phyloP scores from a whole-genome alignment of 495 filamentous ascomycete genomes.

The Penicillium paradoxum region DNA sequence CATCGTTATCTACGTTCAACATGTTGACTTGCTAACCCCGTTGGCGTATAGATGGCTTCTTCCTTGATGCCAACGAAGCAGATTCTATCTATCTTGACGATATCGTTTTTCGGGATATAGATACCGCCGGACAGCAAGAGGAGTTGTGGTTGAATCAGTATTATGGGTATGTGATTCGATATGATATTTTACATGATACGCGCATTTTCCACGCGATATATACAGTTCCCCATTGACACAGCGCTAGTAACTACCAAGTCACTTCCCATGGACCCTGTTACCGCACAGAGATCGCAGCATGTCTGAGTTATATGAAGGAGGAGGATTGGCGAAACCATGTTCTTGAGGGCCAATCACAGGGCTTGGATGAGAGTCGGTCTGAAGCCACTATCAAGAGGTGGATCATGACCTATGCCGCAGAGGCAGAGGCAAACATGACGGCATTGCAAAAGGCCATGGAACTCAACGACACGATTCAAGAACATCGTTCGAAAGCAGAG shows the following conservation, averaged over 20 bases:
- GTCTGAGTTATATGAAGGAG: constrained; percentile 44
- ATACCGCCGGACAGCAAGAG: constrained; percentile 36
- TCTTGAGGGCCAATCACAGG: constrained; percentile 34
- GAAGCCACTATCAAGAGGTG: constrained; percentile 35
- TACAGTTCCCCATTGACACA: constrained; percentile 13
- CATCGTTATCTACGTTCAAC: not conserved
- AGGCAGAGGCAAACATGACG: constrained; percentile 34
- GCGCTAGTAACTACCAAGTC: constrained; percentile 54
- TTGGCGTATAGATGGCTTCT: constrained; percentile 60
- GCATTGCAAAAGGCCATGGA: constrained; percentile 27
- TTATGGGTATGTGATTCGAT: constrained; percentile 45
- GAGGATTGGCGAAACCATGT: constrained; percentile 44
- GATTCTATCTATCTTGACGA: constrained; percentile 68
- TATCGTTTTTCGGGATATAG: constrained; percentile 53
- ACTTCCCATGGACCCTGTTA: constrained; percentile 60
- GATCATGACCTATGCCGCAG: constrained; percentile 33
- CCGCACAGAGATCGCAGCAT: constrained; percentile 66
- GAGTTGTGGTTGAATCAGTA: constrained; percentile 55
- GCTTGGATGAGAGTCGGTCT: constrained; percentile 30
- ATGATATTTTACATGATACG: constrained; percentile 4
- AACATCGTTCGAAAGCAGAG: constrained; percentile 26
- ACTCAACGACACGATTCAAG: constrained; percentile 17
- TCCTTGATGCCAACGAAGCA: constrained; percentile 60
- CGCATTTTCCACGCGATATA: not conserved
- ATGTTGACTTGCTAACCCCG: not conserved